These are phyloP conservation scores for Malus domestica DNA, from an alignment of 306 rosid species.

Conservation along the genomic window DNA sequence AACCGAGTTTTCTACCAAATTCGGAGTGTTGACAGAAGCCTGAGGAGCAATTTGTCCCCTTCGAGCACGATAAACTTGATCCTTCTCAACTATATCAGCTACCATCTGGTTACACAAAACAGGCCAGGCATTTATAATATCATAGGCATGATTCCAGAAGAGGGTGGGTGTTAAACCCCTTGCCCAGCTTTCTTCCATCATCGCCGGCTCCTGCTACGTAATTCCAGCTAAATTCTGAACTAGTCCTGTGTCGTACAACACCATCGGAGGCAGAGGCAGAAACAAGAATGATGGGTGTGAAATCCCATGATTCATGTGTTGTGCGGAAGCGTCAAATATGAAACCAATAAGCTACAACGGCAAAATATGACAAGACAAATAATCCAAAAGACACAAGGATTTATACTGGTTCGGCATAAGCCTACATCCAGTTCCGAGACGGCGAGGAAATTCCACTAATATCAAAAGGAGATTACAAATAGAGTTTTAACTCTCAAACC, in stretches of 20 bases:
- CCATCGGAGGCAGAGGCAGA: conserved; percentile 57
- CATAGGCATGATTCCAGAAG: conserved; percentile 70
- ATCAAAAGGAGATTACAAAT: no score
- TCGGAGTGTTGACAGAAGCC: conserved; percentile 45
- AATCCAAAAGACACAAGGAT: no score
- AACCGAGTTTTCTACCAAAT: conserved; percentile 18
- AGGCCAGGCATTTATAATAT: conserved; percentile 66
- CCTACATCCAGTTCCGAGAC: no score
- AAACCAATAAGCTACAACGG: no score
- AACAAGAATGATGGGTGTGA: conserved; percentile 84
- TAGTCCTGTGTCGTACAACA: conserved; percentile 42
- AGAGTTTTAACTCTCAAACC: no score
- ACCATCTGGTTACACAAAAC: conserved; percentile 71
- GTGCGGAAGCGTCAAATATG: no score
- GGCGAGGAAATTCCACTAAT: no score
- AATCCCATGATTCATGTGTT: conserved; percentile 65
- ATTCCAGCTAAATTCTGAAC: conserved; percentile 87
- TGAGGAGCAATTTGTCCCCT: conserved; percentile 72
- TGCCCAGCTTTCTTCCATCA: conserved; percentile 97
- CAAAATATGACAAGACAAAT: no score
- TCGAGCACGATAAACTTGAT: conserved; percentile 53
- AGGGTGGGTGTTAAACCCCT: conserved; percentile 69
- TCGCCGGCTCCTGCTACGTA: conserved; percentile 88
- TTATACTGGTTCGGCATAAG: no score
- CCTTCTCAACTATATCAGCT: conserved; percentile 72